Evolutionary conservation across 2,329 filamentous ascomycete species (phyloP), one percentile per base, ranked within the genome.

Genomic region (Coleophoma cylindrospora): DNA sequence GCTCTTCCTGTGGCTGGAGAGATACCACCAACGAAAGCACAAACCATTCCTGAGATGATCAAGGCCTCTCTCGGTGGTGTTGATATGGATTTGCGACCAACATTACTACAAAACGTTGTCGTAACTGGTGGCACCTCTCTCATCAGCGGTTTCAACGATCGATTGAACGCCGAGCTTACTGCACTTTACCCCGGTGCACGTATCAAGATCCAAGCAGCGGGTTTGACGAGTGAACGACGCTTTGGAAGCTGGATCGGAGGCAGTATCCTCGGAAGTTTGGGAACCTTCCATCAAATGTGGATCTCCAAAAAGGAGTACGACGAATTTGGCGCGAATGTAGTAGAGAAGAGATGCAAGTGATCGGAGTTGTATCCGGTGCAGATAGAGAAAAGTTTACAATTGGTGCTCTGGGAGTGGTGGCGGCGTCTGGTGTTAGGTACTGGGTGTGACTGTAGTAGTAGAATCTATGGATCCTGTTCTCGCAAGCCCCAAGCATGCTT

Each of bases 271-370:
- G 91, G 89, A 7, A 96, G 91, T 69, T 70, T 99, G 71, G 95
- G 95, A 10, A 96, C 91, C 13, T 99, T 99, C 72, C 94, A 99
- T 73, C 94, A 99, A 75, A 92, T 99, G 87, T 99, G 94, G 94
- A 95, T 99, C 61, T 92, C 87, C 21, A 89, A 84, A 70, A 95
- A 96, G 76, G 94, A 99, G 74, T 97, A 96, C 63, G 91, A 96
- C 57, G 95, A 99, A 75, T 91, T 96, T 68, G 94, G 94, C 2
- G 75, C 84, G 6, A 83, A 83, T 56, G 91, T 97, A 61, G 89
- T 97, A 41, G 92, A 97, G 77, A 96, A 96, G 81, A 79, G 92
- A 62, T 97, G 92, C 79, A 95, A 96, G 74, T 97, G 65, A 72
- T 52, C 45, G 43, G 41, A 33, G 34, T 41, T 9, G 19, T 45